Evolutionary conservation across 345 rosid species (phyloP).

Genomic region (Arabis alpina): DNA sequence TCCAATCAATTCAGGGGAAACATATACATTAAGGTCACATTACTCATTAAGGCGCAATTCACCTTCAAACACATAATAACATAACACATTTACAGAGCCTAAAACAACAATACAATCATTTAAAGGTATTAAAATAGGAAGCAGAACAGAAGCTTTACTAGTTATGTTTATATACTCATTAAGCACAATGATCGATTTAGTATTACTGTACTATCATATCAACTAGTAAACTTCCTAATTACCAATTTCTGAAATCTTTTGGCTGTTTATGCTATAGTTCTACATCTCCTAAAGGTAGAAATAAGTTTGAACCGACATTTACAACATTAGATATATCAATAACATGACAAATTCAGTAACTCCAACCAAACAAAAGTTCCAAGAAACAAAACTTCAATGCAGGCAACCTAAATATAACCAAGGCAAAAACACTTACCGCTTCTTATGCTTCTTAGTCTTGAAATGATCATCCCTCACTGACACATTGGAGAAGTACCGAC

Average conservation of each 20-base stretch:
- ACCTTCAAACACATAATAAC: background rate
- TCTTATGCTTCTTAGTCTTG: constrained; percentile 90
- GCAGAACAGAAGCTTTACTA: background rate
- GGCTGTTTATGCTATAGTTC: too few relatives aligned
- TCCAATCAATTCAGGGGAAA: background rate
- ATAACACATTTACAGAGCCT: background rate
- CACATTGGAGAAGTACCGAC: constrained; percentile 77
- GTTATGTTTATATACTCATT: background rate
- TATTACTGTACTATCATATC: background rate
- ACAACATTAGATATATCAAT: background rate
- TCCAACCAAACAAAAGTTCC: background rate
- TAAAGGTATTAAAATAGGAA: background rate
- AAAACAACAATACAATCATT: background rate
- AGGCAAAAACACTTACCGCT: constrained; percentile 54
- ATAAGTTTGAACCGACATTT: too few relatives aligned
- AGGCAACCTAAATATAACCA: background rate
- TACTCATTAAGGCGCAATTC: background rate
- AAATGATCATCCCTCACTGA: constrained; percentile 80
- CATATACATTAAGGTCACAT: background rate
- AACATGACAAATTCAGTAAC: background rate
- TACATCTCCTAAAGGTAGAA: too few relatives aligned
- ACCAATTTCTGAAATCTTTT: too few relatives aligned
- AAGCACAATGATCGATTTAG: background rate
- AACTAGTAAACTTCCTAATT: too few relatives aligned
- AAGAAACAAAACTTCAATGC: background rate